Base-by-base conservation (phyloP, 441 rosid species). In the Theobroma grandiflorum region DNA sequence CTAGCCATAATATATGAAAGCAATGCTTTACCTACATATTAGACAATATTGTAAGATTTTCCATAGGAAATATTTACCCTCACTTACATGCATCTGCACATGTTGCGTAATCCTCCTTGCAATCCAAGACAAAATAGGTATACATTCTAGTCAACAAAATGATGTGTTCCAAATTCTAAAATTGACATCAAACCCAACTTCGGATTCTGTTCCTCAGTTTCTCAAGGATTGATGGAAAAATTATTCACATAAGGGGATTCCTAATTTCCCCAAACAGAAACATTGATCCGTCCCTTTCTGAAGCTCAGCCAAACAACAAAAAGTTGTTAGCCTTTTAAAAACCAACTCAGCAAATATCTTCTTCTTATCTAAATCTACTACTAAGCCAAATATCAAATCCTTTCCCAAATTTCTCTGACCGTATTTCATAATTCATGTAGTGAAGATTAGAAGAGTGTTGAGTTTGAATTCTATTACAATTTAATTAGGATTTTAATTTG, bases 101-200 rank as follows among this genome's bases (percentile, higher is more conserved):
- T 66, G 50, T 20, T 42, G 11, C 40, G 4, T 5, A 43, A 18
- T 14, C 35, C 2, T 4, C 6, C 31, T 67, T 2, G 35, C 18
- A n/a, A 42, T 67, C 50, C 45, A 66, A 43, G 43, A 3, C 12
- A 11, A 31, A 35, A 4, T 15, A 10, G 12, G 4, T 15, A 14
- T 22, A 10, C 45, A 10, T 20, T 14, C 18, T 33, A 15, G 18
- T 71, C 76, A 72, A 72, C 33, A 53, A 40, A 40, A 40, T 66
- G 3, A 72, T 45, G 77, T 58, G 52, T 58, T 22, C 35, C 58
- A 26, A 1, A 26, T 26, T 26, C 31, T 26, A 6, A 26, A 20
- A 22, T 74, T 72, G 33, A 72, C 62, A 52, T 72, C 18, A 52
- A 50, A 72, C 63, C 62, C 11, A 35, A 72, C 61, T 53, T 72